phyloP scores from a whole-genome alignment of 192 early-diverging fungal genomes.

The Coemansia sp. region DNA sequence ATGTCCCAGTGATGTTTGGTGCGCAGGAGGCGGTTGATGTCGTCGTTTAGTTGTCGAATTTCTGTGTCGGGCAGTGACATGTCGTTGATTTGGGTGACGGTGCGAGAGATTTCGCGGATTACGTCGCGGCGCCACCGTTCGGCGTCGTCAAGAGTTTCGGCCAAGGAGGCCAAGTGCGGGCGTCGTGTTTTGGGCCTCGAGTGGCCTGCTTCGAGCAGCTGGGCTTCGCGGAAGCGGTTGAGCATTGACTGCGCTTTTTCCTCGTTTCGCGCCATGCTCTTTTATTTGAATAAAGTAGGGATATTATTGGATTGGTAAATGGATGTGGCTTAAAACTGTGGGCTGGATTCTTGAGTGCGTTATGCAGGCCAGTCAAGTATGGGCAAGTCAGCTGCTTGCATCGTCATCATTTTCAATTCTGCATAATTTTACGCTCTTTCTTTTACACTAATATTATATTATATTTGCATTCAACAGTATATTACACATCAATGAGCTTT shows the following conservation, averaged over 20 bases:
- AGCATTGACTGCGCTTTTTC: conserved; percentile 99
- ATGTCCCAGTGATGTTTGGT: conserved; percentile 92
- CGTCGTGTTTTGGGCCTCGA: conserved; percentile 63
- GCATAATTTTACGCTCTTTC: neutral
- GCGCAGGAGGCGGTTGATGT: conserved; percentile 90
- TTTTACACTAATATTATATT: neutral
- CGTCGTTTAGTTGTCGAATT: conserved; percentile 92
- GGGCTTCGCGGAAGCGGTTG: conserved; percentile 94
- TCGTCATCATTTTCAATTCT: neutral
- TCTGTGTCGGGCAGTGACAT: conserved; percentile 83
- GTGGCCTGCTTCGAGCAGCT: conserved; percentile 76
- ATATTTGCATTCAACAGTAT: neutral
- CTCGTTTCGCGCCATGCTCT: conserved; percentile 80
- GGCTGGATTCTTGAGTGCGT: neutral
- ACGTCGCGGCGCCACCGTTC: conserved; percentile 91
- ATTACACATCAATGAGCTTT: neutral
- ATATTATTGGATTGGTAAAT: no score
- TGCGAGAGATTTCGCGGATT: conserved; percentile 82
- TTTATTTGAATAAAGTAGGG: neutral
- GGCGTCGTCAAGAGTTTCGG: conserved; percentile 69
- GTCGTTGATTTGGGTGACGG: conserved; percentile 90
- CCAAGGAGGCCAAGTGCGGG: conserved; percentile 71
- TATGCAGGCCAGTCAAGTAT: neutral
- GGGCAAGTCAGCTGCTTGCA: neutral
- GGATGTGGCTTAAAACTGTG: neutral